phyloP scores from a whole-genome alignment of 176 grass and related monocot genomes.

The Eleusine coracana region DNA sequence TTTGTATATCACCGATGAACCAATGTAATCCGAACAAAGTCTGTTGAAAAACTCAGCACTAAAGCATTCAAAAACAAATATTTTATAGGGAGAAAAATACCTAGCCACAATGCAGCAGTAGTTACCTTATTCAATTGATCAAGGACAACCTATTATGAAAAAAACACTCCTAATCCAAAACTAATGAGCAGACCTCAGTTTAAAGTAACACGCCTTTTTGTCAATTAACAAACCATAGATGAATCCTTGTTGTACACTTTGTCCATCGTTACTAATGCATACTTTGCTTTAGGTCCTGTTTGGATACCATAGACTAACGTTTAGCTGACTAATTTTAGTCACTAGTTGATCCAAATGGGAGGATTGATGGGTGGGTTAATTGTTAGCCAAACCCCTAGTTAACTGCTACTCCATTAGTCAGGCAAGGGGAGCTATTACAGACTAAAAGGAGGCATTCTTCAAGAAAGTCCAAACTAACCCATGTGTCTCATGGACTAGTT shows the following conservation, averaged over 20 bases:
- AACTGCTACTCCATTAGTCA: no score
- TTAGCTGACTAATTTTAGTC: no score
- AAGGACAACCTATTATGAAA: slow-evolving; percentile 7
- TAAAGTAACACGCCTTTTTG: slow-evolving; percentile 51
- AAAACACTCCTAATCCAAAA: slow-evolving; percentile 11
- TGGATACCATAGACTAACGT: no score
- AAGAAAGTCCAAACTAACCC: no score
- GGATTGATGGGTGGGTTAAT: no score
- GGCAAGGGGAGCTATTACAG: no score
- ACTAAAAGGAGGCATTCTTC: no score
- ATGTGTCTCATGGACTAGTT: no score
- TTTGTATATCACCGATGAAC: background rate
- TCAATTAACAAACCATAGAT: slow-evolving; percentile 34
- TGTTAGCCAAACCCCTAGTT: no score
- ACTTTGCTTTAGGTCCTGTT: background rate
- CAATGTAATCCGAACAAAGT: background rate
- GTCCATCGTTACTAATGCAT: background rate
- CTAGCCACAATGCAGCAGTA: background rate
- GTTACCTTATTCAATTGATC: slow-evolving; percentile 4
- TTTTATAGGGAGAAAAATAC: background rate
- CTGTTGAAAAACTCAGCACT: background rate
- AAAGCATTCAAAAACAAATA: slow-evolving; percentile 2
- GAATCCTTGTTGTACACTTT: slow-evolving; percentile 29
- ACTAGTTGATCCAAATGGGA: no score
- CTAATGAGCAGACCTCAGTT: slow-evolving; percentile 17